phyloP scores from a whole-genome alignment of 2,329 filamentous ascomycete genomes.

The Coniochaeta ligniaria region DNA sequence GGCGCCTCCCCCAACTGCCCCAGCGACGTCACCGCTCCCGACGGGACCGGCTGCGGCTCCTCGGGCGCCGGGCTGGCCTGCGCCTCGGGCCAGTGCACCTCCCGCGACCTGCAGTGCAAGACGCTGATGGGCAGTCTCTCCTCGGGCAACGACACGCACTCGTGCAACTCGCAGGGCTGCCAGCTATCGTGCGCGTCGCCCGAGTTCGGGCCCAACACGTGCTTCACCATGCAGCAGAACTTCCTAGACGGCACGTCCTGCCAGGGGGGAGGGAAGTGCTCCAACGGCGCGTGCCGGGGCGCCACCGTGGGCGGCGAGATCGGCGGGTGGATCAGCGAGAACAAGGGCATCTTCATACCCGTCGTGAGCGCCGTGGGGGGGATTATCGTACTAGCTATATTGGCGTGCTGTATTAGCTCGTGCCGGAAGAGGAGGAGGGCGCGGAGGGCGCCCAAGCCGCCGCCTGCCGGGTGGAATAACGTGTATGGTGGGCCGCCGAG shows the following conservation, averaged over 20 bases:
- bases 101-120: conserved; percentile 81
- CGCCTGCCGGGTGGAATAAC: conserved; percentile 10
- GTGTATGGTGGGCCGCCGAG: conserved; percentile 1
- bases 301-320: conserved; percentile 64
- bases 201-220: conserved; percentile 56
- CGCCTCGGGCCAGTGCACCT: conserved; percentile 91
- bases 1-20: conserved; percentile 71
- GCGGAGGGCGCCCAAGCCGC: conserved; percentile 11
- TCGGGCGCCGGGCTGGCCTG: conserved; percentile 60
- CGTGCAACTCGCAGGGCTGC: conserved; percentile 70
- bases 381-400: conserved; percentile 61
- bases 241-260: conserved; percentile 80
- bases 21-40: conserved; percentile 56
- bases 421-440: conserved; percentile 28
- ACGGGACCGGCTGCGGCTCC: conserved; percentile 66
- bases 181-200: conserved; percentile 69
- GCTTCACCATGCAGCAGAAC: conserved; percentile 76
- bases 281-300: conserved; percentile 51
- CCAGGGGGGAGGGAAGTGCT: conserved; percentile 29
- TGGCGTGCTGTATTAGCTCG: conserved; percentile 58
- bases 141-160: conserved; percentile 67
- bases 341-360: conserved; percentile 79
- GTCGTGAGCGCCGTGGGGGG: conserved; percentile 65
- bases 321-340: conserved; percentile 64
- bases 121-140: conserved; percentile 72